phyloP scores from a whole-genome alignment of 163 green algal genomes.

The Scenedesmus sp. region DNA sequence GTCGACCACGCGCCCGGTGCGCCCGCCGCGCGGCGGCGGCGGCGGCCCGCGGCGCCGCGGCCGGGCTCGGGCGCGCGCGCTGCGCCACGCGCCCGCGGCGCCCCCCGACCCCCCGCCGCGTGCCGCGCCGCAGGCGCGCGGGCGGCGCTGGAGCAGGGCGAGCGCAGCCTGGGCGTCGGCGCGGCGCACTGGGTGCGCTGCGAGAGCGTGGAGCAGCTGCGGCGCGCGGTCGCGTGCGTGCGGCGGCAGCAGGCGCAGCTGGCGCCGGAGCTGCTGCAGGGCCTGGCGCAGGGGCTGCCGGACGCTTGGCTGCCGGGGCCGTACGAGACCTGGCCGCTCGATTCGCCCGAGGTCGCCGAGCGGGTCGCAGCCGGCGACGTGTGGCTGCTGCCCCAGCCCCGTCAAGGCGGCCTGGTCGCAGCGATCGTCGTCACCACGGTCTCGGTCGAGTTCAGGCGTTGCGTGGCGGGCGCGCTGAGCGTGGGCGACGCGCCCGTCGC shows the following conservation, averaged over 20 bases:
- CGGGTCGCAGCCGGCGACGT: background rate
- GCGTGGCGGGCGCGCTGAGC: constrained; percentile 3
- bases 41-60: too few relatives aligned
- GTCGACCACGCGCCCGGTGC: background rate
- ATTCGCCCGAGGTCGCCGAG: background rate
- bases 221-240: constrained; percentile 9
- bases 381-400: constrained; percentile 19
- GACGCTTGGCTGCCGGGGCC: constrained; percentile 8
- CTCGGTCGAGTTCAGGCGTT: constrained; percentile 4
- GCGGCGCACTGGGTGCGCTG: background rate
- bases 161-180: too few relatives aligned
- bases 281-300: background rate
- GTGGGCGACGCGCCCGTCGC: background rate
- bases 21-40: background rate
- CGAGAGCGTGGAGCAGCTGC: constrained; percentile 23
- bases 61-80: background rate
- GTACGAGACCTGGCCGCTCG: constrained; percentile 13
- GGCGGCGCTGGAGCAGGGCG: background rate
- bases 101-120: too few relatives aligned
- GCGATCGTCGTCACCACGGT: background rate
- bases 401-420: constrained; percentile 11
- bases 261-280: background rate
- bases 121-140: background rate
- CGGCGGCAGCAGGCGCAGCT: constrained; percentile 21
- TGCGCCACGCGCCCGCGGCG: background rate